Percentiles rank a stretch among this genome's conserved stretches.
Conservation (phyloP, 139 green algal genomes). For the Tetradesmus lagerheimii region DNA sequence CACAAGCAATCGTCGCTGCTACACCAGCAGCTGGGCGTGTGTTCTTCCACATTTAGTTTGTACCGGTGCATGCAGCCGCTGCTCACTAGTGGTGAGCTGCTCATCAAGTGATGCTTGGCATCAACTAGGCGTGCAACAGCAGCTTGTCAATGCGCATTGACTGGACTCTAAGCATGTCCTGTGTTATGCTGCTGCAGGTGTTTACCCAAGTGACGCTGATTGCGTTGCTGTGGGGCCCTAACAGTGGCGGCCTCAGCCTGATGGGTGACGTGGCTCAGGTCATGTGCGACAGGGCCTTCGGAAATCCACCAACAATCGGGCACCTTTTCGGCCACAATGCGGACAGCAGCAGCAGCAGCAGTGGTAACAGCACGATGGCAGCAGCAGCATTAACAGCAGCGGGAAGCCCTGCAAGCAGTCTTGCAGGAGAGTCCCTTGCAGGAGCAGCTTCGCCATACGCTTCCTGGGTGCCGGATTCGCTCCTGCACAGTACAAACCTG, state of each 20-base stretch:
- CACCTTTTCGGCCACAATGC: not conserved
- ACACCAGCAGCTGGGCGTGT: too few relatives aligned
- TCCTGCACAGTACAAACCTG: not conserved
- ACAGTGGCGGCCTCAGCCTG: slow-evolving; percentile 80
- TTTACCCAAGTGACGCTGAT: slow-evolving; percentile 77
- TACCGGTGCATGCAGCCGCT: too few relatives aligned
- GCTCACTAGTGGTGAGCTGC: too few relatives aligned
- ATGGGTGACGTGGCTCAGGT: slow-evolving; percentile 73
- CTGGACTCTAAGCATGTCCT: not conserved
- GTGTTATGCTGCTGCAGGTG: slow-evolving; percentile 55
- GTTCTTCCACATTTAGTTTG: too few relatives aligned
- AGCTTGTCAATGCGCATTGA: too few relatives aligned
- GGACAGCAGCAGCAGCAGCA: not conserved
- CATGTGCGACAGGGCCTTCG: slow-evolving; percentile 47
- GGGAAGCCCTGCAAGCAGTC: not conserved
- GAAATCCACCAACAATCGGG: not conserved
- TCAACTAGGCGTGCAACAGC: too few relatives aligned
- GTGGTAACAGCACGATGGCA: not conserved
- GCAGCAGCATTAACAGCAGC: not conserved
- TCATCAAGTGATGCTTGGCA: too few relatives aligned
- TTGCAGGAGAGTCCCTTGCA: not conserved
- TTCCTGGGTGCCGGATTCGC: not conserved
- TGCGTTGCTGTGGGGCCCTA: slow-evolving; percentile 82
- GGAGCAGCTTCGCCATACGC: not conserved
- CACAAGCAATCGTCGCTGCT: too few relatives aligned